Evolutionary conservation across 371 early-diverging fungal genomes (phyloP).

Genomic region (Mucor ambiguus): DNA sequence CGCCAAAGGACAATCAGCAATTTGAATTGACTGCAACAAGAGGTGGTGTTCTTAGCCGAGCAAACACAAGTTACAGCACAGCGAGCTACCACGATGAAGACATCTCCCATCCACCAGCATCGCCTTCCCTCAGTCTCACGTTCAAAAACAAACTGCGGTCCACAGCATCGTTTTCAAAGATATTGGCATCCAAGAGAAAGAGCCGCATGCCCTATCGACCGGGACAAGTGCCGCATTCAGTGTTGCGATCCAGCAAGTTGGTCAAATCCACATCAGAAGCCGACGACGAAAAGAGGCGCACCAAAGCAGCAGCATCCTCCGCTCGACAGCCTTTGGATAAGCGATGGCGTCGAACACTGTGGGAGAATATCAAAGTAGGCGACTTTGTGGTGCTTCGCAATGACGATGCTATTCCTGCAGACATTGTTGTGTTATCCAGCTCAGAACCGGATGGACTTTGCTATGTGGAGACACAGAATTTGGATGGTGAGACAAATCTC

Average conservation of each 20-base stretch:
- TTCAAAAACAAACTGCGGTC: conserved; percentile 24
- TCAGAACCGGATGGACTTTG: conserved; percentile 69
- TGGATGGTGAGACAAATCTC: conserved; percentile 90
- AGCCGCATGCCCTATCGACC: conserved; percentile 51
- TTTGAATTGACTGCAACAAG: conserved; percentile 14
- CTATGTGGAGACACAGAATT: conserved; percentile 83
- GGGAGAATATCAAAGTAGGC: conserved; percentile 91
- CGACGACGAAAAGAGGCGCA: conserved; percentile 2
- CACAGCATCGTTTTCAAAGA: conserved; percentile 31
- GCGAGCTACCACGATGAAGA: not conserved
- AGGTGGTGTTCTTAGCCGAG: conserved; percentile 6
- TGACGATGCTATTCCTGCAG: conserved; percentile 92
- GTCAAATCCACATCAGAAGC: conserved; percentile 11
- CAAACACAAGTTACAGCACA: conserved; percentile 5
- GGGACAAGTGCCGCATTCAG: conserved; percentile 54
- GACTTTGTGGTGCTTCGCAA: conserved; percentile 87
- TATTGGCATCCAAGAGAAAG: conserved; percentile 25
- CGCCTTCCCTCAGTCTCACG: conserved; percentile 13
- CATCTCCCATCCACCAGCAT: not conserved
- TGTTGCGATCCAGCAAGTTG: conserved; percentile 24
- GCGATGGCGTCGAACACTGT: conserved; percentile 59
- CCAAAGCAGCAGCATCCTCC: conserved; percentile 18
- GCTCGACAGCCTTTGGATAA: conserved; percentile 35
- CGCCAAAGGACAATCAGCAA: conserved; percentile 6
- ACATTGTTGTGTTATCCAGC: conserved; percentile 70